Conservation (phyloP, 345 rosid species). For the Citrus cavaleriei region DNA sequence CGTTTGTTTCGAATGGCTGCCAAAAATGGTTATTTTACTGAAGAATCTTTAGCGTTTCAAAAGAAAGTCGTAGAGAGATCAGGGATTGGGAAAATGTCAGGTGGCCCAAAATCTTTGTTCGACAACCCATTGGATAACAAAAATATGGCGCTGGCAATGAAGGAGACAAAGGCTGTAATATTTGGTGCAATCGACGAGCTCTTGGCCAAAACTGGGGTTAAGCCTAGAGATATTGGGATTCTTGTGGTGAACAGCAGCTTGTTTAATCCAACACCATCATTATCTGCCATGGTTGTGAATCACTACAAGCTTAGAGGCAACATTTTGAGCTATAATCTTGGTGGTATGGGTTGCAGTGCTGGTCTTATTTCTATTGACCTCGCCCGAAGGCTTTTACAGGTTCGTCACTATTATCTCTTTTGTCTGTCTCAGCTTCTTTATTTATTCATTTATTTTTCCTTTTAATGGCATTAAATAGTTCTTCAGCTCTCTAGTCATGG, state of each 20-base stretch:
- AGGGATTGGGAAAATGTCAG: conserved; percentile 30
- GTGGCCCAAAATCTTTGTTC: conserved; percentile 23
- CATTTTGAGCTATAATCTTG: conserved; percentile 31
- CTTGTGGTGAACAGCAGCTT: conserved; percentile 35
- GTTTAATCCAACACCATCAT: conserved; percentile 39
- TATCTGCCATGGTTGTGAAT: conserved; percentile 37
- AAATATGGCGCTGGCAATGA: conserved; percentile 28
- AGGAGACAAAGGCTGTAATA: conserved; percentile 35
- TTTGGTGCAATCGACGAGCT: conserved; percentile 32
- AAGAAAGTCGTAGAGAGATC: conserved; percentile 33
- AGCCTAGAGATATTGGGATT: conserved; percentile 39
- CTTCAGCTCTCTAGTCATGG: not conserved
- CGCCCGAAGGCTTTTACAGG: conserved; percentile 31
- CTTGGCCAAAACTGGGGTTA: conserved; percentile 28
- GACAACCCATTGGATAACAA: conserved; percentile 2
- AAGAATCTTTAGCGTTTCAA: conserved; percentile 29
- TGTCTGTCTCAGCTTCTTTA: too few species aligned
- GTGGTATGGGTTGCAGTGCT: conserved; percentile 46
- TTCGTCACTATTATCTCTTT: not conserved
- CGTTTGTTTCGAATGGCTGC: conserved; percentile 7
- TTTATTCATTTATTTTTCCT: not conserved
- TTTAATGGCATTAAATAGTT: not conserved
- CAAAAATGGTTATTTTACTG: conserved; percentile 12
- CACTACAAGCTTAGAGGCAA: conserved; percentile 37
- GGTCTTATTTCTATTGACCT: conserved; percentile 34